These are phyloP conservation scores for Phytophthora agathidicida DNA, from an alignment of 352 stramenopile genomes.

Conservation along the genomic window DNA sequence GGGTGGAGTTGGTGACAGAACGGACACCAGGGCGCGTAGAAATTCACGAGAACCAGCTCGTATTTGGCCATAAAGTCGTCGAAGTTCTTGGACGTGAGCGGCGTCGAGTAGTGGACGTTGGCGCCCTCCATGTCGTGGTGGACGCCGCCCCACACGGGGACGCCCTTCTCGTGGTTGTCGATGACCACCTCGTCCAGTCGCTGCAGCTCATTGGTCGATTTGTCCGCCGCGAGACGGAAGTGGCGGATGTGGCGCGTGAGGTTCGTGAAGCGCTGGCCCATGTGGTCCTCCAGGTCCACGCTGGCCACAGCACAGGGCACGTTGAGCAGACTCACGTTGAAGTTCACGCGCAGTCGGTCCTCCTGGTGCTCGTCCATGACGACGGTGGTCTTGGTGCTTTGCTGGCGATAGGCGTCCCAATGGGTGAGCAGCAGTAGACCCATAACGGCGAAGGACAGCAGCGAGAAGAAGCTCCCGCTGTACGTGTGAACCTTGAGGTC, in stretches of 20 bases:
- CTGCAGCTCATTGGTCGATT: conserved; percentile 31
- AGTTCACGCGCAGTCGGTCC: conserved; percentile 84
- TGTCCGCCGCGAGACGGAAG: conserved; percentile 59
- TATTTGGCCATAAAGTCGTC: conserved; percentile 86
- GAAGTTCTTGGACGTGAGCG: conserved; percentile 69
- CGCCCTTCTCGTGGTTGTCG: conserved; percentile 61
- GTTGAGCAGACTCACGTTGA: conserved; percentile 82
- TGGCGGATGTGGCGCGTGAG: conserved; percentile 84
- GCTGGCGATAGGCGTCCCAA: conserved; percentile 55
- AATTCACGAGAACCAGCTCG: conserved; percentile 87
- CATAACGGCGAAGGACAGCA: conserved; percentile 70
- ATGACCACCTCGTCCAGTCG: conserved; percentile 78
- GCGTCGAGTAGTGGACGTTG: conserved; percentile 77
- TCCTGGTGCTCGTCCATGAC: conserved; percentile 81
- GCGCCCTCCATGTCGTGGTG: conserved; percentile 45
- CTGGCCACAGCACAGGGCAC: conserved; percentile 75
- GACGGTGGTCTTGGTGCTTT: conserved; percentile 60
- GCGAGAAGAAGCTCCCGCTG: conserved; percentile 69
- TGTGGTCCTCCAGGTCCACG: conserved; percentile 83
- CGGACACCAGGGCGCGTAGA: conserved; percentile 83
- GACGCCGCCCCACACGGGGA: conserved; percentile 70
- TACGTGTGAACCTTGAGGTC: conserved; percentile 70
- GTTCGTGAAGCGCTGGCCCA: conserved; percentile 77
- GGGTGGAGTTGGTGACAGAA: conserved; percentile 80
- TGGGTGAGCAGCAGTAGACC: conserved; percentile 55